Evolutionary conservation across 768 basidiomycete species (phyloP), one percentile per base, ranked within the genome.

Genomic region (Lentinula detonsa): DNA sequence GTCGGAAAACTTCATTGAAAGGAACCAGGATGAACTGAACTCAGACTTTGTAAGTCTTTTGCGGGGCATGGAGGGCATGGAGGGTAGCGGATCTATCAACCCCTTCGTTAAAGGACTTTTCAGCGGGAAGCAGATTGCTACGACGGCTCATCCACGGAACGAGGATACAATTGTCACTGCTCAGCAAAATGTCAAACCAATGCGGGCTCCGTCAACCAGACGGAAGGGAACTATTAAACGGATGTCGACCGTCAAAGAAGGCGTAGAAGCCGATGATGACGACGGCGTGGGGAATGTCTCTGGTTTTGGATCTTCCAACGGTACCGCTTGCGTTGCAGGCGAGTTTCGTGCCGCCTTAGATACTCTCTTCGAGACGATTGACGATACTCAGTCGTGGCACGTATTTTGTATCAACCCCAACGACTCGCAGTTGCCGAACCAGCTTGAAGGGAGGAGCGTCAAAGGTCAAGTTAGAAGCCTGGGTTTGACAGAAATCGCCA

Each of bases 101-200:
- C 89, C 93, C 0, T 98, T 98, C 75, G 84, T 98, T 52, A 91
- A 93, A 63, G 90, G 89, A 7, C 75, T 99, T 5, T 98, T 98
- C 74, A 88, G 88, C 0, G 85, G 79, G 42, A 93, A 93, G 69
- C 88, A 90, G 2, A 94, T 99, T 63, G 92, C 94, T 0, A 96
- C 93, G 0, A 88, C 94, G 68, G 91, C 88, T 0, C 95, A 98
- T 69, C 95, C 96, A 0, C 78, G 88, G 63, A 89, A 95, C 67
- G 94, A 98, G 67, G 95, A 96, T 55, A 97, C 95, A 0, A 95
- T 98, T 63, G 95, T 98, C 15, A 85, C 94, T 5, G 95, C 94
- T 0, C 93, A 95, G 69, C 95, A 97, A 71, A 86, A 87, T 39
- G 87, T 94, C 64, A 94, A 95, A 73, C 96, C 96, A 0, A 93